A percentile compares a stretch with the other conserved stretches of the same genome.
Evolutionary conservation across 2,329 filamentous ascomycete genomes (phyloP).

Genomic region (Arachnomyces sp.): DNA sequence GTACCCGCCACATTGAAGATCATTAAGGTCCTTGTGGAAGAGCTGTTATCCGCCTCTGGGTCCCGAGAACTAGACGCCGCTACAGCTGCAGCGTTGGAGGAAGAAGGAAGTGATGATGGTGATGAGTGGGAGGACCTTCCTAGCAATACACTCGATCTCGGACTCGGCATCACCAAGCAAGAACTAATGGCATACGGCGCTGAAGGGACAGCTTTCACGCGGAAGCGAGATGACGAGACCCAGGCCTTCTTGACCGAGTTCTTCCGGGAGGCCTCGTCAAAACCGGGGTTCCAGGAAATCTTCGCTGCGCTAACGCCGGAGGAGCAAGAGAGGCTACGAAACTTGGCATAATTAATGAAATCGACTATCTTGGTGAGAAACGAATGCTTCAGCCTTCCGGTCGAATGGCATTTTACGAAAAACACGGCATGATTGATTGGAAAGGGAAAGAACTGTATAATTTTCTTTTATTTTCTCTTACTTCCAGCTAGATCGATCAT

Average conservation of each 20-base stretch:
- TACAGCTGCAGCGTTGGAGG: conserved; percentile 51
- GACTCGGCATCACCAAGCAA: conserved; percentile 57
- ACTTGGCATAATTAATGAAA: conserved; percentile 15
- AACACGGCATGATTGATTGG: too few relatives aligned
- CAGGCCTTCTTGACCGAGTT: conserved; percentile 77
- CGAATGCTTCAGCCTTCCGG: too few relatives aligned
- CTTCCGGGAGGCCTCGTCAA: conserved; percentile 55
- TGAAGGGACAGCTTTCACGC: conserved; percentile 40
- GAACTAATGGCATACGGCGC: conserved; percentile 76
- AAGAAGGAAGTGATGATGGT: conserved; percentile 62
- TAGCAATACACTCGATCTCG: conserved; percentile 69
- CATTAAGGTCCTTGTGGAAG: conserved; percentile 88
- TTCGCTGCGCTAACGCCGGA: conserved; percentile 47
- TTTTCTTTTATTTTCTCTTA: too few relatives aligned
- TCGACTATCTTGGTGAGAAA: too few relatives aligned
- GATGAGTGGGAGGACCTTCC: conserved; percentile 87
- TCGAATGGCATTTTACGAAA: too few relatives aligned
- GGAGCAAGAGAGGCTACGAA: conserved; percentile 40
- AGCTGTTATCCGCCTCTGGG: conserved; percentile 75
- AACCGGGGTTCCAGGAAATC: conserved; percentile 48
- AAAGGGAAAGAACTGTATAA: too few relatives aligned
- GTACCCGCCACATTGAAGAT: conserved; percentile 90
- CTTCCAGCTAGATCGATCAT: too few relatives aligned
- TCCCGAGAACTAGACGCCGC: conserved; percentile 46
- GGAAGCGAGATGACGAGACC: conserved; percentile 82